A percentile compares a stretch with the other conserved stretches of the same genome.
phyloP scores from a whole-genome alignment of 129 eudicot genomes.

The Escallonia herrerae region DNA sequence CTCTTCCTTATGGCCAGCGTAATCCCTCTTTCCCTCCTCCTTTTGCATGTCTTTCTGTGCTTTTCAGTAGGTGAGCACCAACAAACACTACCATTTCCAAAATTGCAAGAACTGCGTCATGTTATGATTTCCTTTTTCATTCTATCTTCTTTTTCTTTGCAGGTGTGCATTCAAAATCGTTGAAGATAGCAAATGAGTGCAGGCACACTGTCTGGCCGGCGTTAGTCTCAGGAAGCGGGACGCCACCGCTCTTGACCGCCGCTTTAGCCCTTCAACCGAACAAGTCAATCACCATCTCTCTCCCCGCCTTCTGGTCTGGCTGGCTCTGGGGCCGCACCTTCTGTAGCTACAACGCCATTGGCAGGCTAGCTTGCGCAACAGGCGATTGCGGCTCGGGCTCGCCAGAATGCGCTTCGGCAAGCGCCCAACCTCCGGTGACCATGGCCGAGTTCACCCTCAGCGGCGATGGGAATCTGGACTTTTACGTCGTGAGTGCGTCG shows the following conservation, averaged over 20 bases:
- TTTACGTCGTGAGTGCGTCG: constrained; percentile 36
- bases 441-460: constrained; percentile 36
- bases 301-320: constrained; percentile 38
- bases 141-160: too few species aligned
- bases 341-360: constrained; percentile 27
- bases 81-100: too few species aligned
- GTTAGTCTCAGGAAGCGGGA: too few species aligned
- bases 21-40: too few species aligned
- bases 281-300: constrained; percentile 12
- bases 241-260: constrained; percentile 6
- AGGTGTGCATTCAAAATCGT: too few species aligned
- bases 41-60: too few species aligned
- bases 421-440: constrained; percentile 35
- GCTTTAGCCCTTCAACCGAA: constrained; percentile 3
- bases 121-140: too few species aligned
- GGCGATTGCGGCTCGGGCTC: constrained; percentile 40
- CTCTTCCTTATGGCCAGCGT: too few species aligned
- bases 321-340: constrained; percentile 38
- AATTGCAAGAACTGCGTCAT: too few species aligned
- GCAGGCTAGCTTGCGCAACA: constrained; percentile 21
- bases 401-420: constrained; percentile 25
- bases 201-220: too few species aligned
- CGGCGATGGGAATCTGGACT: constrained; percentile 27
- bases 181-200: too few species aligned
- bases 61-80: too few species aligned